phyloP scores from a whole-genome alignment of 345 rosid genomes.

The Pelargonium nanum region DNA sequence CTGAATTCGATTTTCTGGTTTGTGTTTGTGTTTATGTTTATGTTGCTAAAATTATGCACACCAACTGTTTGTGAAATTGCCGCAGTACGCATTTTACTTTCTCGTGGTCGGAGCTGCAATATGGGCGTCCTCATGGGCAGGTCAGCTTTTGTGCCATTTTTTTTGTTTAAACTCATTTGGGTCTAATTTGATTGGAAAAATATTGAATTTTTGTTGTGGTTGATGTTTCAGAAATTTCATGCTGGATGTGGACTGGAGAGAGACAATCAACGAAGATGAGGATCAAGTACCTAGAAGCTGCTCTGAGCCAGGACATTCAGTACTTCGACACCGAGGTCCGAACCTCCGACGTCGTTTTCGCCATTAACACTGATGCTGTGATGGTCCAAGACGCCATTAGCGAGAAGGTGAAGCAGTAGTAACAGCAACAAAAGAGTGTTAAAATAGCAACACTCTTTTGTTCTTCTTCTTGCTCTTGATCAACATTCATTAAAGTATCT shows the following conservation, averaged over 20 bases:
- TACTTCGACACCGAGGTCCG: constrained; percentile 90
- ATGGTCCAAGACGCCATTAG: constrained; percentile 98
- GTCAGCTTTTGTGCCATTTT: no score
- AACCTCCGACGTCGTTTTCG: constrained; percentile 82
- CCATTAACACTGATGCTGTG: constrained; percentile 88
- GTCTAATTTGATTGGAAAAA: not conserved
- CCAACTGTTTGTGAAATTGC: not conserved
- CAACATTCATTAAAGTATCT: no score
- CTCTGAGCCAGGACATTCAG: constrained; percentile 86
- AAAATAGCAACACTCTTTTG: not conserved
- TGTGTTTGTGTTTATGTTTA: not conserved
- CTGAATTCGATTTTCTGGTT: not conserved
- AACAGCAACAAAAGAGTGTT: not conserved
- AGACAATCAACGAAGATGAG: constrained; percentile 97
- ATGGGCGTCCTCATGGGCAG: constrained; percentile 99
- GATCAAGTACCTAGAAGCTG: constrained; percentile 90
- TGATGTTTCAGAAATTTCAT: constrained; percentile 66
- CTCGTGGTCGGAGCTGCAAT: constrained; percentile 97
- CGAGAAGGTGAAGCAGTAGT: constrained; percentile 49
- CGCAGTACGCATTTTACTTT: constrained; percentile 91
- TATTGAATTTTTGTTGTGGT: no score
- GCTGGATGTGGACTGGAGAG: constrained; percentile 99
- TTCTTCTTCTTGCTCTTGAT: constrained; percentile 2
- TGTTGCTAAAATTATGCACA: no score
- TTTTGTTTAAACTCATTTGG: not conserved